A percentile compares a stretch with the other conserved stretches of the same genome.
Conservation (phyloP, 2,329 filamentous ascomycete species). For the Chrysoporthe puriensis region DNA sequence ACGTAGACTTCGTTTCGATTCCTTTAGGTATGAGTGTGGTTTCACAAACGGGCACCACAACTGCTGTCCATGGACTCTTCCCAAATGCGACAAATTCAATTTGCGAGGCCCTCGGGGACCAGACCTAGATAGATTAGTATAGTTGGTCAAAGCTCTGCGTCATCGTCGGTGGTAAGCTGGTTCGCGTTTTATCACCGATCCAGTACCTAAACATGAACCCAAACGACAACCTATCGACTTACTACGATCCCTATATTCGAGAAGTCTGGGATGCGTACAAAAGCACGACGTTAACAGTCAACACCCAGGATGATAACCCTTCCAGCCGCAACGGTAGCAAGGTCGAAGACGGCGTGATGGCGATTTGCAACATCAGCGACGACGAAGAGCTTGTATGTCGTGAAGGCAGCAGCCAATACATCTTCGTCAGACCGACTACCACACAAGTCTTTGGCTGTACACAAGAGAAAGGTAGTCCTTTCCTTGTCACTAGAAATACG, state of each 20-base stretch:
- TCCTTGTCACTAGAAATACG: neutral
- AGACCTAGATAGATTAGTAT: constrained; percentile 2
- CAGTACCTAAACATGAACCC: constrained; percentile 17
- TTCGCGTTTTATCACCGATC: constrained; percentile 19
- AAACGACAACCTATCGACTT: constrained; percentile 3
- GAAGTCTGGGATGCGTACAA: constrained; percentile 8
- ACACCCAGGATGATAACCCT: constrained; percentile 11
- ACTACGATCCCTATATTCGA: constrained; percentile 14
- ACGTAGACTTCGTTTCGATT: constrained; percentile 18
- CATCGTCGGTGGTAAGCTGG: neutral
- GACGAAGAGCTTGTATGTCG: neutral
- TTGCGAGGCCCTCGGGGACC: neutral
- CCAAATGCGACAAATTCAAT: constrained; percentile 1
- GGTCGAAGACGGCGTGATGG: neutral
- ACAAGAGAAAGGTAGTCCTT: constrained; percentile 9
- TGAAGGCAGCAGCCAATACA: neutral
- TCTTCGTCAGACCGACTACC: constrained; percentile 17
- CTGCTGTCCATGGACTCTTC: constrained; percentile 7
- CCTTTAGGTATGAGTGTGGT: constrained; percentile 11
- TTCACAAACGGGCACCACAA: neutral
- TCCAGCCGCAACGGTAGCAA: neutral
- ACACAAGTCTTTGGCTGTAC: constrained; percentile 21
- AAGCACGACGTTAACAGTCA: neutral
- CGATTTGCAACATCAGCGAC: constrained; percentile 3
- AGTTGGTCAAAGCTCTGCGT: constrained; percentile 10